Evolutionary conservation across 1,284 basidiomycete genomes (phyloP), one percentile per base, ranked within the genome.

Genomic region (Athelia psychrophila): DNA sequence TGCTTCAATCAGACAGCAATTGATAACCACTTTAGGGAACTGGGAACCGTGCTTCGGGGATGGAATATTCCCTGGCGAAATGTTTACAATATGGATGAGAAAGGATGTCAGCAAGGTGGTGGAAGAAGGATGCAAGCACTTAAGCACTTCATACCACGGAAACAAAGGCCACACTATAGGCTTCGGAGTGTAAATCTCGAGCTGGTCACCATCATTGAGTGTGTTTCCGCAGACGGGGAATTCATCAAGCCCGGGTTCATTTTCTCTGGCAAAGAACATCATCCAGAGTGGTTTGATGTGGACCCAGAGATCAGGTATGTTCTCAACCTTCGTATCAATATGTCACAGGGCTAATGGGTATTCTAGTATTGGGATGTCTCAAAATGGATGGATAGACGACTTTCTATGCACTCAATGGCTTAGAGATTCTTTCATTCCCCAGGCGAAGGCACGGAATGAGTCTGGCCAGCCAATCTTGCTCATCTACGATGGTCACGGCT

Each of bases 381-480:
- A 56, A 16, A 70, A 61, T 54, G 67, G 71, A 0, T 74, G 72
- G 70, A 72, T 68, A 0, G 54, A 65, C 49, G 55, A 71, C 36
- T 45, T 57, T 8, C 49, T 67, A 1, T 59, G 62, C 24, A 22
- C 40, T 2, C 46, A 60, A n/a, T 73, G 69, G 66, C 62, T 73
- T 25, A 20, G 56, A 49, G 47, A 64, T 32, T 46, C 47, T 9
- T 71, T 70, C 52, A 57, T 68, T 22, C 68, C 66, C 19, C 44
- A 54, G 25, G 55, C 58, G 12, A 51, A 42, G 10, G 49, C 27
- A 3, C 40, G 51, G 13, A 49, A 53, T 19, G 42, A 45, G 20
- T 45, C 50, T 0, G 47, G 42, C 13, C 51, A 57, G 24, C 60
- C 58, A 13, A 56, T 58, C 24, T 44, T 64, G 15, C 55, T 63